These are phyloP conservation scores for Vitellaria paradoxa DNA, from an alignment of 179 eudicot genomes.

Conservation along the genomic window DNA sequence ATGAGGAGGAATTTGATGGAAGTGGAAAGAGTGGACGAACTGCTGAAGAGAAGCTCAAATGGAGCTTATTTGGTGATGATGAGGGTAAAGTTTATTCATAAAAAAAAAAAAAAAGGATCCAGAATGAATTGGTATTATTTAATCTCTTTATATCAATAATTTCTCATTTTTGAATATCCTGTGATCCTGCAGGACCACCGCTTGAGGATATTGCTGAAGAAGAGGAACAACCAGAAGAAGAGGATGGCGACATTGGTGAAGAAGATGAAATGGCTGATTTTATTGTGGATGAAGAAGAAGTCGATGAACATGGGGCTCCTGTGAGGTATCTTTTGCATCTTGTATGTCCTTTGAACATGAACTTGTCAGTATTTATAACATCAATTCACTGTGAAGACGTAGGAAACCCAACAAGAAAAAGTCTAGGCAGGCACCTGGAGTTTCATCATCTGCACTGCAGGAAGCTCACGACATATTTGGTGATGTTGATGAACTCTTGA, in stretches of 20 bases:
- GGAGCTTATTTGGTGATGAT: slow-evolving; percentile 70
- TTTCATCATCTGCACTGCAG: slow-evolving; percentile 70
- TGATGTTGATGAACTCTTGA: slow-evolving; percentile 79
- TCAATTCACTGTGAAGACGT: slow-evolving; percentile 48
- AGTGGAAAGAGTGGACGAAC: slow-evolving; percentile 56
- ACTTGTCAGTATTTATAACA: neutral
- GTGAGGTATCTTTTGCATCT: slow-evolving; percentile 44
- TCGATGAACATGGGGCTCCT: slow-evolving; percentile 73
- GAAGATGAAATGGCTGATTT: slow-evolving; percentile 99
- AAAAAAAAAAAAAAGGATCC: neutral
- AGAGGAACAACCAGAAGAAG: slow-evolving; percentile 64
- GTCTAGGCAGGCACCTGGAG: slow-evolving; percentile 70
- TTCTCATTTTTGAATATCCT: neutral
- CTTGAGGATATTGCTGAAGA: slow-evolving; percentile 87
- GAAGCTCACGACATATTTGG: slow-evolving; percentile 96
- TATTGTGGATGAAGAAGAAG: slow-evolving; percentile 86
- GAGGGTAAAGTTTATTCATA: slow-evolving; percentile 41
- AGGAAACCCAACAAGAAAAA: slow-evolving; percentile 63
- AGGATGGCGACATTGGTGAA: slow-evolving; percentile 62
- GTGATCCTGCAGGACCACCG: slow-evolving; percentile 45
- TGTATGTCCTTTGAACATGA: neutral
- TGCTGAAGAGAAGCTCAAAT: slow-evolving; percentile 68
- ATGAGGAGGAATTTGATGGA: slow-evolving; percentile 68
- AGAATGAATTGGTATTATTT: neutral
- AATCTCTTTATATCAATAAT: neutral